Evolutionary conservation across 164 flowering plant genomes (phyloP).

Genomic region (Protea cynaroides): DNA sequence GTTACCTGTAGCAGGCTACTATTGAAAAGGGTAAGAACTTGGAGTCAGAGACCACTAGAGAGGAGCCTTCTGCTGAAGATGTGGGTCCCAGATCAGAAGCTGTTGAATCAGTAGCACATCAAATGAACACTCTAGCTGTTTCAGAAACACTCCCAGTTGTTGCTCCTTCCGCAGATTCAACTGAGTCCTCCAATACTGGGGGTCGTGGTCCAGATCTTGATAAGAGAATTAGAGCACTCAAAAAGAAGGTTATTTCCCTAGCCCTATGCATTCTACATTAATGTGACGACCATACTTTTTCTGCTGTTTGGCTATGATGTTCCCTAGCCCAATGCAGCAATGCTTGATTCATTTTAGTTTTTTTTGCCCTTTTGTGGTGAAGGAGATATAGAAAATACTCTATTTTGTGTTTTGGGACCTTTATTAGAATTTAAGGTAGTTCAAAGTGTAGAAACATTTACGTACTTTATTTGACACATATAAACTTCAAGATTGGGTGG

Average conservation of each 20-base stretch:
- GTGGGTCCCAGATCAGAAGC: conserved; percentile 26
- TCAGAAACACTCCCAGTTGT: conserved; percentile 30
- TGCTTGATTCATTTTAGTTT: no score
- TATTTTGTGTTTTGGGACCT: no score
- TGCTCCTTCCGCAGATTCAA: conserved; percentile 22
- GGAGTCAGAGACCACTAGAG: conserved; percentile 23
- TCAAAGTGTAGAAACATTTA: no score
- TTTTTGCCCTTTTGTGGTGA: no score
- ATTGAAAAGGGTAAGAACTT: conserved; percentile 48
- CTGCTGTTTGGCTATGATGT: no score
- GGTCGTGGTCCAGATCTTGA: conserved; percentile 54
- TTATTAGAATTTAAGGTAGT: no score
- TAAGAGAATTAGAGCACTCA: conserved; percentile 77
- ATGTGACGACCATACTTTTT: no score
- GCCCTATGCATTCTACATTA: neutral
- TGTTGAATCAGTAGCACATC: conserved; percentile 43
- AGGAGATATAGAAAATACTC: no score
- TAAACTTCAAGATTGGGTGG: no score
- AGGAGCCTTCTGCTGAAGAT: conserved; percentile 26
- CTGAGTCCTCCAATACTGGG: conserved; percentile 33
- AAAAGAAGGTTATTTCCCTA: conserved; percentile 59
- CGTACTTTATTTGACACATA: no score
- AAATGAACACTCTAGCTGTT: conserved; percentile 54
- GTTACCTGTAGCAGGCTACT: conserved; percentile 52
- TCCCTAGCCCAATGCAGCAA: no score